Evolutionary conservation across 2,329 filamentous ascomycete species (phyloP).

Genomic region (Chaetomium sp.): DNA sequence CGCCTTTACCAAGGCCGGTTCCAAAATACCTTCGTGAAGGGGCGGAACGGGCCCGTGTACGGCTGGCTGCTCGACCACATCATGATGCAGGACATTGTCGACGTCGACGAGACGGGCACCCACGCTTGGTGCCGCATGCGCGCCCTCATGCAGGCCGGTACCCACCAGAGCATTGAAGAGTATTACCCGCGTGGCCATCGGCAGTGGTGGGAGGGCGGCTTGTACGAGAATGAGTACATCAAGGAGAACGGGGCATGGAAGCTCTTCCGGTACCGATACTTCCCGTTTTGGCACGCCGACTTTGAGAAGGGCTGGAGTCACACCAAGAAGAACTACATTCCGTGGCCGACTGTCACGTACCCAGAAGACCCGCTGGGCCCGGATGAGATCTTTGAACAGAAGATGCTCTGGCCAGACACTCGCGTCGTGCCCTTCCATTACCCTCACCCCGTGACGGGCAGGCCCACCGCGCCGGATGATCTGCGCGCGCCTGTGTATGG

Average conservation of each 20-base stretch:
- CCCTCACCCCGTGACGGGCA: constrained; percentile 53
- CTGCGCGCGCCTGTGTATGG: constrained; percentile 52
- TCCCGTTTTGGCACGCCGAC: constrained; percentile 60
- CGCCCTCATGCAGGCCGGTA: constrained; percentile 57
- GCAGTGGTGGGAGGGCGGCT: constrained; percentile 61
- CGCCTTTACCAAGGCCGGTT: constrained; percentile 57
- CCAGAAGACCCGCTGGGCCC: constrained; percentile 55
- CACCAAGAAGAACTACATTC: constrained; percentile 56
- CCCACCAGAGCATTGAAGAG: constrained; percentile 53
- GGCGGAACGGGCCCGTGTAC: constrained; percentile 58
- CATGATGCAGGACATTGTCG: constrained; percentile 60
- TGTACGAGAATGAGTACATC: constrained; percentile 63
- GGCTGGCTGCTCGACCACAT: constrained; percentile 60
- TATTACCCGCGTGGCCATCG: constrained; percentile 54
- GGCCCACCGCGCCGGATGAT: constrained; percentile 49
- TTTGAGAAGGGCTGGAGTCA: constrained; percentile 57
- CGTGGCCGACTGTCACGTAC: constrained; percentile 51
- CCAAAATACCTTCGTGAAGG: constrained; percentile 52
- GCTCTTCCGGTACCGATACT: constrained; percentile 56
- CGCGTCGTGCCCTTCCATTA: constrained; percentile 58
- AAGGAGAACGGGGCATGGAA: constrained; percentile 59
- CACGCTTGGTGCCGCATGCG: constrained; percentile 56
- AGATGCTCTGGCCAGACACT: constrained; percentile 60
- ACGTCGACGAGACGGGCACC: constrained; percentile 50
- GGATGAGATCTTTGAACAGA: constrained; percentile 55